Conservation (phyloP, 192 early-diverging fungal genomes). For the Coemansia sp. region DNA sequence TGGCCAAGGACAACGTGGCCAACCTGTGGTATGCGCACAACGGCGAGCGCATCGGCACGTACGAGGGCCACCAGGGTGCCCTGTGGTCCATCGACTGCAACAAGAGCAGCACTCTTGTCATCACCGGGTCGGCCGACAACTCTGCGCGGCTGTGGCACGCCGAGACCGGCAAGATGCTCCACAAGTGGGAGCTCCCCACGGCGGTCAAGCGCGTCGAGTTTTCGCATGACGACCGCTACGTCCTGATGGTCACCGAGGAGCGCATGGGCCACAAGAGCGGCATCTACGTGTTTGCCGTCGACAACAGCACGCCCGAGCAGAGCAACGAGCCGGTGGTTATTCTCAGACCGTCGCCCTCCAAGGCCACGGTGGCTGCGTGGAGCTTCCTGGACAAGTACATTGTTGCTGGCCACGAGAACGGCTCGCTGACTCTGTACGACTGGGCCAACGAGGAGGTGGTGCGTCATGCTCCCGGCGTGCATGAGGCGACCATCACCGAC, state of each 20-base stretch:
- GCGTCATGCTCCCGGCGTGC: slow-evolving; percentile 53
- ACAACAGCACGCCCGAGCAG: slow-evolving; percentile 58
- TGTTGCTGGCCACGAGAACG: slow-evolving; percentile 92
- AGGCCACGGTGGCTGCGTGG: slow-evolving; percentile 93
- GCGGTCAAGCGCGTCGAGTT: slow-evolving; percentile 91
- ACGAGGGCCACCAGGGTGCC: slow-evolving; percentile 88
- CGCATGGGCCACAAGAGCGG: slow-evolving; percentile 88
- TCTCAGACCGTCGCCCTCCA: slow-evolving; percentile 70
- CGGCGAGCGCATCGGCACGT: slow-evolving; percentile 94
- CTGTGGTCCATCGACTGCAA: slow-evolving; percentile 95
- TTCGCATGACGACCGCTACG: slow-evolving; percentile 81
- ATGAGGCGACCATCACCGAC: slow-evolving; percentile 77
- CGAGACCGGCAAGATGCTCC: slow-evolving; percentile 84
- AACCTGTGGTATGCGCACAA: slow-evolving; percentile 98
- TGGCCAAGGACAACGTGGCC: slow-evolving; percentile 90
- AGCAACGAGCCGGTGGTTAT: slow-evolving; percentile 72
- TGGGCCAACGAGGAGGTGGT: slow-evolving; percentile 72
- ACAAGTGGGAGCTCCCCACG: slow-evolving; percentile 85
- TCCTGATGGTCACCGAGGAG: slow-evolving; percentile 92
- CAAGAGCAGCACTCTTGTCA: slow-evolving; percentile 70
- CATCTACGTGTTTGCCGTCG: slow-evolving; percentile 80
- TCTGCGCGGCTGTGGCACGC: slow-evolving; percentile 89
- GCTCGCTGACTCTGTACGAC: slow-evolving; percentile 84
- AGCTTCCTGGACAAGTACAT: slow-evolving; percentile 89
- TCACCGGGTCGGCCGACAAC: slow-evolving; percentile 92